phyloP scores from a whole-genome alignment of 2,329 filamentous ascomycete species.

The Elsinoe perseae region DNA sequence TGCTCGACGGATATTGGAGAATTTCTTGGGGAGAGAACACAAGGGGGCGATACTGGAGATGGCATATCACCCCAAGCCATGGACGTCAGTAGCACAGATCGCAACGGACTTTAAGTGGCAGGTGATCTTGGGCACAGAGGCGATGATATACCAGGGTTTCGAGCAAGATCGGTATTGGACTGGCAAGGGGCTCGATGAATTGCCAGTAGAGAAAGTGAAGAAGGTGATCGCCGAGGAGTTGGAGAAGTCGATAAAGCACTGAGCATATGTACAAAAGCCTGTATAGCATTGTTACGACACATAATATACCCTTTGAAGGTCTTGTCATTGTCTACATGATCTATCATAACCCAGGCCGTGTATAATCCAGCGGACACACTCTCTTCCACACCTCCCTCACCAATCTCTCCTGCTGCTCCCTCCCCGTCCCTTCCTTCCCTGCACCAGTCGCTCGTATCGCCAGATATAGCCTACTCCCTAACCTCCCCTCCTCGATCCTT shows the following conservation, averaged over 20 bases:
- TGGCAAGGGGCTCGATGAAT: constrained; percentile 48
- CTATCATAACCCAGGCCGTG: constrained; percentile 49
- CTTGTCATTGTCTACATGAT: not conserved
- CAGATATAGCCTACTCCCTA: constrained; percentile 64
- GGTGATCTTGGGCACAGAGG: constrained; percentile 68
- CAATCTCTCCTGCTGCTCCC: constrained; percentile 60
- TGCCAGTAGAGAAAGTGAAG: constrained; percentile 55
- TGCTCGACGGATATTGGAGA: constrained; percentile 50
- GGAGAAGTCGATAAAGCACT: constrained; percentile 14
- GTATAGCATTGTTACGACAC: not conserved
- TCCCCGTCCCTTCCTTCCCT: constrained; percentile 52
- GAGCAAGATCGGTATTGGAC: constrained; percentile 59
- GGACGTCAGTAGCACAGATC: constrained; percentile 57
- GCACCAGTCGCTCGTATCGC: constrained; percentile 63
- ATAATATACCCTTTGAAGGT: not conserved
- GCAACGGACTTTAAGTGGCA: constrained; percentile 59
- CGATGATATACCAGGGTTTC: constrained; percentile 68
- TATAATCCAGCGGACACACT: constrained; percentile 59
- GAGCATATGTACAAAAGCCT: constrained; percentile 1
- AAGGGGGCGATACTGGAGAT: constrained; percentile 68
- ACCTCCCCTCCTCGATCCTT: constrained; percentile 50
- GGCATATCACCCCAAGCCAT: constrained; percentile 70
- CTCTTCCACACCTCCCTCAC: constrained; percentile 67
- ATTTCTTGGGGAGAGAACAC: constrained; percentile 41
- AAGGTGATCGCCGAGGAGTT: constrained; percentile 38